Base-by-base conservation (phyloP, 768 basidiomycete genomes). In the Amanita polypyramis region DNA sequence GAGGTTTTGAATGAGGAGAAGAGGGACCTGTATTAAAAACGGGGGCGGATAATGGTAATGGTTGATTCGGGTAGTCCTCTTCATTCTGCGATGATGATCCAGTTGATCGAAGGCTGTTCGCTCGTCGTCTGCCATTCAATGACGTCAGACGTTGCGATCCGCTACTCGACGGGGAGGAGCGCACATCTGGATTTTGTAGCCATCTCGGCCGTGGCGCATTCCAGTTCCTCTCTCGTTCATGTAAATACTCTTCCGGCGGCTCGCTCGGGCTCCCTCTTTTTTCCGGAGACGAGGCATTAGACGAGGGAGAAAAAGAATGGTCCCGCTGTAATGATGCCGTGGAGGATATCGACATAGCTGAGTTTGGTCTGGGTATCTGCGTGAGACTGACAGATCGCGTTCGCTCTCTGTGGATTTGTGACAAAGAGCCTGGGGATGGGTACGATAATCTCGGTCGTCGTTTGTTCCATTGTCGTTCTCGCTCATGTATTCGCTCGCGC, bases 161-260 rank as follows among this genome's bases (percentile, higher is more conserved):
- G 17, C 15, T 46, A 9, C 34, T 11, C n/a, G 42, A 30, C 25
- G 25, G 25, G 25, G 25, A 27, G 25, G 25, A 4, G 4, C 25
- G 15, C 11, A 34, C 35, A 12, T 46, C 47, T 7, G n/a, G 52
- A 57, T 40, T 51, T 32, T 37, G 45, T 15, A 43, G 14, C 80
- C 80, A 82, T 43, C 67, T 71, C 5, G 77, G 80, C 32, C 69
- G 74, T n/a, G 76, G 78, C 6, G 80, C 73, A 59, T 81, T 79
- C 82, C 81, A 84, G 55, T 84, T 84, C 41, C 78, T 69, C 61
- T 84, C 82, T 41, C 80, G 71, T 54, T 74, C 72, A 40, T 62
- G 60, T 7, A 55, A 43, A 23, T 55, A 41, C 33, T 64, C 58
- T 14, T 54, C 54, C 2, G 52, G 47, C n/a, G 66, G 66, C 20